phyloP scores from a whole-genome alignment of 2,329 filamentous ascomycete species.

The Botrytis elliptica region DNA sequence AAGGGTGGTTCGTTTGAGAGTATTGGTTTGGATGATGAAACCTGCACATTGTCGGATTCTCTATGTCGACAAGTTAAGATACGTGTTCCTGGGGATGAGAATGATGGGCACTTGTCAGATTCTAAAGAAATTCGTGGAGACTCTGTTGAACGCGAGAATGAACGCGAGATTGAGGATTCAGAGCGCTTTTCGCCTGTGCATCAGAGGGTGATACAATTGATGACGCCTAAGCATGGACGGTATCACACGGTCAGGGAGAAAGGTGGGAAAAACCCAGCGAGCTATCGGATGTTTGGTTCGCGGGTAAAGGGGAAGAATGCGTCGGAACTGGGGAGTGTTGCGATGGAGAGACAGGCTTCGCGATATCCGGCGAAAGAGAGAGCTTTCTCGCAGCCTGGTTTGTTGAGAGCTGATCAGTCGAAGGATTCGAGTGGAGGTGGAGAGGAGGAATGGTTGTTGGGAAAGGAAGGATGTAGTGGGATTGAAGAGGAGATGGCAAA shows the following conservation, averaged over 20 bases:
- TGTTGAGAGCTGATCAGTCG: not conserved
- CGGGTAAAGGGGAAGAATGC: not conserved
- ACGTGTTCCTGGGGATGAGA: not conserved
- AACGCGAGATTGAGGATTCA: not conserved
- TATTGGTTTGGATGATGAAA: not conserved
- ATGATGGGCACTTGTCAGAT: too few relatives aligned
- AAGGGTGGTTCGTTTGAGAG: too few relatives aligned
- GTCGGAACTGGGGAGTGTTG: not conserved
- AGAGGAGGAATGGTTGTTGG: not conserved
- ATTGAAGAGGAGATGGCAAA: not conserved
- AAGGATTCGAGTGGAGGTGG: not conserved
- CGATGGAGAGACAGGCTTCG: not conserved
- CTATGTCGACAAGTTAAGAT: too few relatives aligned
- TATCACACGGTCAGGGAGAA: too few relatives aligned
- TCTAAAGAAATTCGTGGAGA: not conserved
- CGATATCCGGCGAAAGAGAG: not conserved
- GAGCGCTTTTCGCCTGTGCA: constrained; percentile 1
- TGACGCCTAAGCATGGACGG: not conserved
- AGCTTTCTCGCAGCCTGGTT: not conserved
- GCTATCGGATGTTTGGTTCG: not conserved
- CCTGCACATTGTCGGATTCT: not conserved
- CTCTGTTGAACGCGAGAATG: not conserved
- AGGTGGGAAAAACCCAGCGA: too few relatives aligned
- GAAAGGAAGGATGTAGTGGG: not conserved
- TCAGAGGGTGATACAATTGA: not conserved